Evolutionary conservation across 2,329 filamentous ascomycete genomes (phyloP), one percentile per base, ranked within the genome.

Genomic region (Diplodia sapinea): DNA sequence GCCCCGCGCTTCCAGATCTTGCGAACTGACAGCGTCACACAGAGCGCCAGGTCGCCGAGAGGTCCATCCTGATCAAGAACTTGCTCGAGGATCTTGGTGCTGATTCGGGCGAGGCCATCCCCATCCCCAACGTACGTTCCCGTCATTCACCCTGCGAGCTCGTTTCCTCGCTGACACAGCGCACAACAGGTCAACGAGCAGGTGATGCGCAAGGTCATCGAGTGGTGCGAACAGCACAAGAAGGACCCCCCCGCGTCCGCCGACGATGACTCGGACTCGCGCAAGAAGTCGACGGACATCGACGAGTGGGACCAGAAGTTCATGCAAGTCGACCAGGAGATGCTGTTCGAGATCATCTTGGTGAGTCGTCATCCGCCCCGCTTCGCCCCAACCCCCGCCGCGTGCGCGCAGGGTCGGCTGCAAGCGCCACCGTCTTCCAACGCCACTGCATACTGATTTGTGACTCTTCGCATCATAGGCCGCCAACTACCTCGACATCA

Each of bases 261-360:
- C 74, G 94, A 98, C 70, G 95, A 97, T 69, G 93, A 99, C 74
- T 91, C 91, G 70, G 94, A 98, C 75, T 93, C 90, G 62, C 92
- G 95, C 74, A 97, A 97, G 86, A 97, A 97, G 88, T 97, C 94
- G 1, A 98, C 95, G 56, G 95, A 99, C 75, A 99, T 99, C 72
- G 95, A 98, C 69, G 95, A 99, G 82, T 99, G 95, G 95, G 95
- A 99, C 75, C 94, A 98, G 81, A 99, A 99, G 83, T 99, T 98
- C 81, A 98, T 99, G 95, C 94, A 98, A 82, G 95, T 99, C 20
- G 95, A 99, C 79, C 95, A 99, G 78, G 95, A 99, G 82, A 98
- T 99, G 95, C 88, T 99, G 1, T 99, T 99, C 73, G 95, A 99
- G 84, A 98, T 99, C 77, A 99, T 99, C 74, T 86, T 99, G 31